Conservation (phyloP, 1,139 yeast species). For the Saccharomycopsis crataegensis region DNA sequence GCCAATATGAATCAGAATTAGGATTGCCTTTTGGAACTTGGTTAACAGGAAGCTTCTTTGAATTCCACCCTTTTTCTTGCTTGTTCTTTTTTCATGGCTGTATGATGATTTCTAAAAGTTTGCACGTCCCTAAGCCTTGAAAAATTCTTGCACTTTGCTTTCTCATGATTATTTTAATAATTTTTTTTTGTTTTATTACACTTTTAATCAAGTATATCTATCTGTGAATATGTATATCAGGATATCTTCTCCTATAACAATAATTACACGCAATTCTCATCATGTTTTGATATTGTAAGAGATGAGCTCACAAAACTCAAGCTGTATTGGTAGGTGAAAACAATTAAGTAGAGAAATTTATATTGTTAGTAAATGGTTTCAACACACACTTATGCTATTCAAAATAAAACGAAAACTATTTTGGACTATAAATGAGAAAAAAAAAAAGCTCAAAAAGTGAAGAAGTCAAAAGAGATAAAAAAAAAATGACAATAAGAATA, state of each 20-base stretch:
- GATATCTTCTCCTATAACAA: neutral
- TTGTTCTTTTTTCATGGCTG: constrained; percentile 75
- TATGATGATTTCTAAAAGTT: constrained; percentile 84
- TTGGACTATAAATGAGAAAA: neutral
- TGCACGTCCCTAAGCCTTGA: constrained; percentile 76
- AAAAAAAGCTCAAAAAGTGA: neutral
- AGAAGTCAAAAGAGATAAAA: neutral
- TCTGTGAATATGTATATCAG: neutral
- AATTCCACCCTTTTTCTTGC: constrained; percentile 64
- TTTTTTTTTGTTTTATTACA: neutral
- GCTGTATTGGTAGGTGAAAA: too few relatives aligned
- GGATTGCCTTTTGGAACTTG: constrained; percentile 59
- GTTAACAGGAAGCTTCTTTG: constrained; percentile 49
- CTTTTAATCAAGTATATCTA: neutral
- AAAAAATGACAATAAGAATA: neutral
- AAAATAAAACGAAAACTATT: too few relatives aligned
- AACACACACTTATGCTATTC: too few relatives aligned
- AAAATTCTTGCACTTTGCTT: neutral
- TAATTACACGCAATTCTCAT: too few relatives aligned
- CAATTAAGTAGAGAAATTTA: too few relatives aligned
- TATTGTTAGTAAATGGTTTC: too few relatives aligned
- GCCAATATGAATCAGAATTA: constrained; percentile 30
- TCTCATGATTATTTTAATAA: neutral
- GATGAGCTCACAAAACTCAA: too few relatives aligned
- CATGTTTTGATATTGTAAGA: too few relatives aligned